Percentiles rank a stretch among this genome's conserved stretches.
phyloP scores from a whole-genome alignment of 805 yeast species.

The Schizosaccharomyces lindneri region DNA sequence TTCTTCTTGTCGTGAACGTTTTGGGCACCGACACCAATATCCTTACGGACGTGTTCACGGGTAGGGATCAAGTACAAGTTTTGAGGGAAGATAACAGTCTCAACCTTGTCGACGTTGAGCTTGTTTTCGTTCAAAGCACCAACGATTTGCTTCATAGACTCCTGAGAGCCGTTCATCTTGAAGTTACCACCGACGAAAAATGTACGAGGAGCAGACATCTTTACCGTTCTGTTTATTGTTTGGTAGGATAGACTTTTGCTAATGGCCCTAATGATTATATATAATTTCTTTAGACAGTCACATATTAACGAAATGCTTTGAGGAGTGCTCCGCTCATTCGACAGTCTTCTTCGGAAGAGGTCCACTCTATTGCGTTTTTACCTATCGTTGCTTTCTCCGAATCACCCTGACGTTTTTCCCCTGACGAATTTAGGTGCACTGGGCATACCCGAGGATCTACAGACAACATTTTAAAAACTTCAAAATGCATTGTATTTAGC shows the following conservation, averaged over 20 bases:
- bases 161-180: conserved; percentile 90
- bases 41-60: conserved; percentile 35
- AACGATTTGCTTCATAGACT: conserved; percentile 60
- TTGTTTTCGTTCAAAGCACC: conserved; percentile 58
- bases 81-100: conserved; percentile 92
- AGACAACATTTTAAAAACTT: too few species aligned
- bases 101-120: conserved; percentile 28
- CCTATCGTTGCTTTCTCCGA: background rate
- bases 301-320: background rate
- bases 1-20: conserved; percentile 66
- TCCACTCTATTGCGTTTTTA: background rate
- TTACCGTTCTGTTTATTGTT: background rate
- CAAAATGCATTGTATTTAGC: too few species aligned
- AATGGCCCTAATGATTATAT: too few species aligned
- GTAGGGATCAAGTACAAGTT: conserved; percentile 73
- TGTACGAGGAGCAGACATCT: conserved; percentile 35
- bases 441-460: too few species aligned
- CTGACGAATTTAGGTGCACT: too few species aligned
- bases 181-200: conserved; percentile 98
- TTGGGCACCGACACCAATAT: conserved; percentile 71
- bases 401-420: background rate
- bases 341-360: background rate
- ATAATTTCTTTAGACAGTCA: conserved; percentile 2
- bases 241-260: too few species aligned
- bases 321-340: background rate